Evolutionary conservation across 345 rosid genomes (phyloP).

Genomic region (Camelina laxa): DNA sequence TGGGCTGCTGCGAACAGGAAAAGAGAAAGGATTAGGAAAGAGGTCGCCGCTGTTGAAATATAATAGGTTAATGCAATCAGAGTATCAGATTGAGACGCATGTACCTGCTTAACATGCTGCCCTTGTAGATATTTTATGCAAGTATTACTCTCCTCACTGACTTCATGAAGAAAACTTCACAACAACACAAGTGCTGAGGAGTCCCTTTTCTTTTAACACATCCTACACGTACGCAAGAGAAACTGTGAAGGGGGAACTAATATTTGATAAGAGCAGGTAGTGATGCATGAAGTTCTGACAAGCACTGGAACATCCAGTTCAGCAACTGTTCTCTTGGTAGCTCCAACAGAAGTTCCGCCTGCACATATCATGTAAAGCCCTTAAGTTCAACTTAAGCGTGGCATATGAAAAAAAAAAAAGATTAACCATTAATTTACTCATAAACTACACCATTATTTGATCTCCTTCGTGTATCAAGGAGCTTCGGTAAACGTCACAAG

Average conservation of each 20-base stretch:
- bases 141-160: conserved; percentile 14
- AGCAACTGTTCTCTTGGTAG: conserved; percentile 87
- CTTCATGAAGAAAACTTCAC: conserved; percentile 24
- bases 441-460: conserved; percentile 80
- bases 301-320: conserved; percentile 91
- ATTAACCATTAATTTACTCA: conserved; percentile 11
- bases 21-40: conserved; percentile 19
- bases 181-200: conserved; percentile 19
- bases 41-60: background rate
- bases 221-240: conserved; percentile 23
- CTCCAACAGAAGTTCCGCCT: conserved; percentile 97
- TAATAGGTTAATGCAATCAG: conserved; percentile 22
- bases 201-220: conserved; percentile 31
- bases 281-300: conserved; percentile 81
- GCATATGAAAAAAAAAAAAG: background rate
- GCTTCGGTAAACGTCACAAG: conserved; percentile 67
- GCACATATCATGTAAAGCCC: conserved; percentile 38
- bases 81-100: conserved; percentile 15
- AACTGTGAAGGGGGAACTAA: conserved; percentile 44
- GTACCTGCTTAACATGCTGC: conserved; percentile 28
- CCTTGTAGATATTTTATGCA: conserved; percentile 14
- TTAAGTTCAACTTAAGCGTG: conserved; percentile 8
- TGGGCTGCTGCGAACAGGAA: conserved; percentile 29
- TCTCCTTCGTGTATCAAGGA: conserved; percentile 66
- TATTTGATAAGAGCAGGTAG: conserved; percentile 84